phyloP scores from a whole-genome alignment of 2,329 filamentous ascomycete genomes.

The Apiospora kogelbergensis region DNA sequence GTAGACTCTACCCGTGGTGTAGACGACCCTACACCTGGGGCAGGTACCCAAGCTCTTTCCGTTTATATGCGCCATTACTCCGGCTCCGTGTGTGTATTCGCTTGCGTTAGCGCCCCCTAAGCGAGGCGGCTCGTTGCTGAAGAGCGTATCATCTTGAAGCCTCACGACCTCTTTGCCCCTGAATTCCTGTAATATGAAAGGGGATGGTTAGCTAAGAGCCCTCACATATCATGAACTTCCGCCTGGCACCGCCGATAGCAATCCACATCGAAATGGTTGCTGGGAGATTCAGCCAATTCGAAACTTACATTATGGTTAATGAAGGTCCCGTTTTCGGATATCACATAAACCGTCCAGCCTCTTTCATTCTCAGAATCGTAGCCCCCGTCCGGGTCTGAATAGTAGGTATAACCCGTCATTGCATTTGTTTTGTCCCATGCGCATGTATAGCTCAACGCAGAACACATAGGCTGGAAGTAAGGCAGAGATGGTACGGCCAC shows the following conservation, averaged over 20 bases:
- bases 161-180: fast-evolving
- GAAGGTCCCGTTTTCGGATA: background rate
- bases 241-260: no score
- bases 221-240: no score
- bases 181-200: background rate
- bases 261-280: no score
- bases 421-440: no score
- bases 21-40: background rate
- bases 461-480: no score
- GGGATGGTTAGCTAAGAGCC: background rate
- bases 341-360: background rate
- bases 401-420: no score
- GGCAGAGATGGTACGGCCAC: no score
- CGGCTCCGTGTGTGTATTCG: background rate
- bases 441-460: no score
- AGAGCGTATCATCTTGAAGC: no score
- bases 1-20: no score
- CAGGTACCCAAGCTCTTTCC: background rate
- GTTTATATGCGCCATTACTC: background rate
- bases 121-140: no score
- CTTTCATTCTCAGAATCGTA: background rate
- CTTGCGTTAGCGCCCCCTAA: no score
- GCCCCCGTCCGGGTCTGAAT: background rate
- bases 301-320: background rate
- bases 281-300: background rate